Evolutionary conservation across 202 grass and related monocot species (phyloP).

Genomic region (Setaria italica): DNA sequence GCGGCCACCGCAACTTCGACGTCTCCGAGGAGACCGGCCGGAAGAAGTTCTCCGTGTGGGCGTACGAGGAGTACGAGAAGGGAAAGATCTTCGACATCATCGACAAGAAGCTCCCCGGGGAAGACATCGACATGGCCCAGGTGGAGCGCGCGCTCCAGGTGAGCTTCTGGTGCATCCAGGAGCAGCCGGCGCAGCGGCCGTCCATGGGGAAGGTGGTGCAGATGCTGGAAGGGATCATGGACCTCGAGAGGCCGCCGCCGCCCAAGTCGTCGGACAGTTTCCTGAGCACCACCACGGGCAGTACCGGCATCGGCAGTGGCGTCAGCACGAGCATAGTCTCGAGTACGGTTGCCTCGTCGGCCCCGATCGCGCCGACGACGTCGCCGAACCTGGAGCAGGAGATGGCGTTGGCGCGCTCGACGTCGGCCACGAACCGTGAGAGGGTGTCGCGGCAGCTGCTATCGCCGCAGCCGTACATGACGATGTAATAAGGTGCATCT

Average conservation of each 20-base stretch:
- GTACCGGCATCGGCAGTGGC: slow-evolving; percentile 27
- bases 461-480: slow-evolving; percentile 60
- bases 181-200: slow-evolving; percentile 85
- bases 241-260: slow-evolving; percentile 78
- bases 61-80: slow-evolving; percentile 89
- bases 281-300: slow-evolving; percentile 48
- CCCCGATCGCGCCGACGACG: not conserved
- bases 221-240: slow-evolving; percentile 96
- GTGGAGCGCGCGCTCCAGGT: slow-evolving; percentile 71
- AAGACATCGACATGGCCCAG: slow-evolving; percentile 78
- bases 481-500: slow-evolving; percentile 41
- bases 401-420: slow-evolving; percentile 34
- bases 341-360: slow-evolving; percentile 39
- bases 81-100: slow-evolving; percentile 52
- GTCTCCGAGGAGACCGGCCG: slow-evolving; percentile 69
- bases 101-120: slow-evolving; percentile 54
- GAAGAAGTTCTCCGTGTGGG: slow-evolving; percentile 94
- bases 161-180: slow-evolving; percentile 99
- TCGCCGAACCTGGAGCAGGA: slow-evolving; percentile 49
- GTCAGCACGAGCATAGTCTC: slow-evolving; percentile 48
- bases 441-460: slow-evolving; percentile 33
- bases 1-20: slow-evolving; percentile 87
- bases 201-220: slow-evolving; percentile 98
- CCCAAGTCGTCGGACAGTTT: slow-evolving; percentile 68
- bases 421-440: slow-evolving; percentile 43